Base-by-base conservation (phyloP, 2,329 filamentous ascomycete species). In the Phialemonium atrogriseum region DNA sequence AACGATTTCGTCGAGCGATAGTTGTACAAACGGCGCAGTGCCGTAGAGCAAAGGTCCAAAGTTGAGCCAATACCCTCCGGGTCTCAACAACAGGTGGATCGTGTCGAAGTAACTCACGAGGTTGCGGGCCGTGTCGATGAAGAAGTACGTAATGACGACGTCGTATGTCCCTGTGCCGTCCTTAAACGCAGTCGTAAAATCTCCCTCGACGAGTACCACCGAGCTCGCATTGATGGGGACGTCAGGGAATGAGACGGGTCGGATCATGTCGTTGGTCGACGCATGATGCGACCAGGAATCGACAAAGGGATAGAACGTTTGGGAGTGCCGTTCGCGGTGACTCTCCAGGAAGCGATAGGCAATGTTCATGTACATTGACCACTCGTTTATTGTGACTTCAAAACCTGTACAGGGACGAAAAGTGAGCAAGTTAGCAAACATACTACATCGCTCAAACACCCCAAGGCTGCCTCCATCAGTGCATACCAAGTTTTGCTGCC, bases 111-210 rank as follows among this genome's bases (percentile, higher is more conserved):
- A 77, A 1, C 44, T 51, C 46, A 73, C 57, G 1, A 74, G 46
- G 33, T 76, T 76, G 1, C 69, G 60, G 0, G 72, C 71, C 0
- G 71, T 77, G 43, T 77, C 72, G 40, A 77, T 74, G 50, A 77
- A 76, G 51, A 75, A 77, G 25, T 73, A 62, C 0, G 72, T 74
- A 0, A 73, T 48, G 0, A 77, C 49, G 1, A 62, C 54, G 32
- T 76, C 70, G 45, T 59, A 75, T 4, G 41, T 43, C 0, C 39
- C 30, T 7, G 41, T 30, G 1, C 48, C 23, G 3, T 44, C 35
- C 24, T 29, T 26, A 37, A 64, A 64, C 3, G 42, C 51, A 1
- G 60, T 63, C 0, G 62, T 69, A 39, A 77, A 77, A 41, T 77
- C 72, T 1, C 70, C 72, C 41, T 77, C 73, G 0, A 71, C 54